A percentile compares a stretch with the other conserved stretches of the same genome.
phyloP scores from a whole-genome alignment of 1,284 basidiomycete species.

The Pseudozyma sp. region DNA sequence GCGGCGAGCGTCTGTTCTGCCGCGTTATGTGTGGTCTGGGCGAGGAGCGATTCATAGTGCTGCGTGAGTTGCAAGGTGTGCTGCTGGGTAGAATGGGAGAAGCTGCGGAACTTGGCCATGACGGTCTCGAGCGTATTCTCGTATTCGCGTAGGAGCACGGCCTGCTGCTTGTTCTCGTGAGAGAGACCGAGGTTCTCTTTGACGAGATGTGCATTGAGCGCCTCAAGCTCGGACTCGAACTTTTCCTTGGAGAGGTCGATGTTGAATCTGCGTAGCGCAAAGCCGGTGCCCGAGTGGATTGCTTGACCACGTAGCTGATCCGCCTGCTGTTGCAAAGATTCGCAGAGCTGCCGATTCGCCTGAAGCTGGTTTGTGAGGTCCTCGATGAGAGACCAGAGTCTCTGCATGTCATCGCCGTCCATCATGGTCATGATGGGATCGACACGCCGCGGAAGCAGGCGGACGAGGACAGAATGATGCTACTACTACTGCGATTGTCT shows the following conservation, averaged over 20 bases:
- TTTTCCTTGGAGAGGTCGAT: conserved; percentile 93
- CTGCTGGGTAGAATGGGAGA: conserved; percentile 89
- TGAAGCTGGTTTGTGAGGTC: conserved; percentile 76
- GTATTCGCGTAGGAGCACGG: conserved; percentile 88
- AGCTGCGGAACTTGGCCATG: conserved; percentile 93
- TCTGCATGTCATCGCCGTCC: conserved; percentile 62
- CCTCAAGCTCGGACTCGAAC: conserved; percentile 92
- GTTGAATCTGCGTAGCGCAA: conserved; percentile 87
- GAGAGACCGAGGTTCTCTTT: conserved; percentile 91
- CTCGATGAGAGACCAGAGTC: conserved; percentile 64
- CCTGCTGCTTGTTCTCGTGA: conserved; percentile 94
- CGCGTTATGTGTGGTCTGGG: conserved; percentile 50
- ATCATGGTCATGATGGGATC: conserved; percentile 45
- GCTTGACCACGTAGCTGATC: conserved; percentile 78
- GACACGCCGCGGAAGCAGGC: neutral
- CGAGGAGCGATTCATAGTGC: conserved; percentile 89
- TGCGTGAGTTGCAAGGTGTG: conserved; percentile 88
- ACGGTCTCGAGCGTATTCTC: conserved; percentile 94
- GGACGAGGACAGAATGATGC: neutral
- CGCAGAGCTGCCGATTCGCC: conserved; percentile 83
- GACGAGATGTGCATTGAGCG: conserved; percentile 86
- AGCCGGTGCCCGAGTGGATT: conserved; percentile 80
- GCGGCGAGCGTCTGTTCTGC: conserved; percentile 51
- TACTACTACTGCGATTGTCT: too few species aligned
- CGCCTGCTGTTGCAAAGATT: conserved; percentile 79